Evolutionary conservation across 164 flowering plant genomes (phyloP).

Genomic region (Buxus sempervirens): DNA sequence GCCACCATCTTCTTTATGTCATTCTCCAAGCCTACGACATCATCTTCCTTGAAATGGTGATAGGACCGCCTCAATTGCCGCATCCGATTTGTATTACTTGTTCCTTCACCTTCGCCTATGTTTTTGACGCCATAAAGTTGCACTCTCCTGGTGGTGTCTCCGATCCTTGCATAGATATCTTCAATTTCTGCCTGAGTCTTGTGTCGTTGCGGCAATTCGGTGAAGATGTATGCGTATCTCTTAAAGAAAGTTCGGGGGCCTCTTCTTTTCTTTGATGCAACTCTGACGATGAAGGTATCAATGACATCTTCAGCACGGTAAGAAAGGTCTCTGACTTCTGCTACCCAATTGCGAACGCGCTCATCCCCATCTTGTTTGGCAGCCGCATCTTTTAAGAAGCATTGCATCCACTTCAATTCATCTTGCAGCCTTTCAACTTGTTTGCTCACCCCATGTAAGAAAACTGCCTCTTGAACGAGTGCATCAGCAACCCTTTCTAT

Average conservation of each 20-base stretch:
- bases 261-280: background rate
- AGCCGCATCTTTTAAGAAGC: slow-evolving; percentile 30
- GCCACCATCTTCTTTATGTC: background rate
- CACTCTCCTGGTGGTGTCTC: slow-evolving; percentile 2
- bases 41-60: background rate
- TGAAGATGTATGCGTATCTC: background rate
- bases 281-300: slow-evolving; percentile 10
- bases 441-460: slow-evolving; percentile 16
- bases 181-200: slow-evolving; percentile 3
- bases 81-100: no score
- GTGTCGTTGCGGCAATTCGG: background rate
- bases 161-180: background rate
- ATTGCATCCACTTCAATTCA: slow-evolving; percentile 24
- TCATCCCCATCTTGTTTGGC: slow-evolving; percentile 2
- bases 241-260: background rate
- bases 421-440: slow-evolving; percentile 14
- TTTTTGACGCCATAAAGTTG: slow-evolving; percentile 5
- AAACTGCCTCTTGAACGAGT: slow-evolving; percentile 14
- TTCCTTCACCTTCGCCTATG: background rate
- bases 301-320: slow-evolving; percentile 17
- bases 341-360: slow-evolving; percentile 16
- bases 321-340: slow-evolving; percentile 15
- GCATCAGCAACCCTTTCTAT: slow-evolving; percentile 15
- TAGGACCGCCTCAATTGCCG: slow-evolving; percentile 2
- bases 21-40: slow-evolving; percentile 5